These are phyloP conservation scores for Hortiboletus campestris DNA, from an alignment of 768 basidiomycete genomes.

Conservation along the genomic window DNA sequence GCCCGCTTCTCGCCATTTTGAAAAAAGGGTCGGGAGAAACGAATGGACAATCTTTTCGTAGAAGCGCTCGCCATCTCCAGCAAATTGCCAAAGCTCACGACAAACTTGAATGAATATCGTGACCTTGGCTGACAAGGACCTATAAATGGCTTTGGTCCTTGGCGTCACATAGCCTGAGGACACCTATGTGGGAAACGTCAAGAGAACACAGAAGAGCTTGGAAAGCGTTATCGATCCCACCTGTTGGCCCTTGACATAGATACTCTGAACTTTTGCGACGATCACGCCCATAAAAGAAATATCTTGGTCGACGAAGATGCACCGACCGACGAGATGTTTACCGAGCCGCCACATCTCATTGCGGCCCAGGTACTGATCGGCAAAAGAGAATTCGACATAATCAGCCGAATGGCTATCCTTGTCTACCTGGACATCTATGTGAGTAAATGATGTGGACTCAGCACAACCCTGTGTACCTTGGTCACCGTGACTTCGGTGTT, in stretches of 20 bases:
- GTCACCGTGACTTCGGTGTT: constrained; percentile 69
- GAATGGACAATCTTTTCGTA: constrained; percentile 98
- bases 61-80: constrained; percentile 93
- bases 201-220: neutral
- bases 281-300: constrained; percentile 81
- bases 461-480: constrained; percentile 45
- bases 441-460: constrained; percentile 8
- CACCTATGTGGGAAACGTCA: constrained; percentile 45
- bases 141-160: constrained; percentile 83
- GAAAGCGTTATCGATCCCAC: constrained; percentile 35
- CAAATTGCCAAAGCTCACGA: constrained; percentile 94
- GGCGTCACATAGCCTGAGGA: constrained; percentile 78
- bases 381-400: constrained; percentile 87
- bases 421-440: constrained; percentile 54
- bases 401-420: constrained; percentile 60
- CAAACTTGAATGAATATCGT: constrained; percentile 97
- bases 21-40: constrained; percentile 87
- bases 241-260: constrained; percentile 69
- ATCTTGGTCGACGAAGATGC: constrained; percentile 81
- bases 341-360: constrained; percentile 96
- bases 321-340: constrained; percentile 76
- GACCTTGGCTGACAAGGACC: constrained; percentile 87
- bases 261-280: constrained; percentile 75
- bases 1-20: constrained; percentile 77
- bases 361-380: constrained; percentile 92